A percentile compares a stretch with the other conserved stretches of the same genome.
Evolutionary conservation across 352 stramenopile species (phyloP).

Genomic region (Phytophthora fragariaefolia): DNA sequence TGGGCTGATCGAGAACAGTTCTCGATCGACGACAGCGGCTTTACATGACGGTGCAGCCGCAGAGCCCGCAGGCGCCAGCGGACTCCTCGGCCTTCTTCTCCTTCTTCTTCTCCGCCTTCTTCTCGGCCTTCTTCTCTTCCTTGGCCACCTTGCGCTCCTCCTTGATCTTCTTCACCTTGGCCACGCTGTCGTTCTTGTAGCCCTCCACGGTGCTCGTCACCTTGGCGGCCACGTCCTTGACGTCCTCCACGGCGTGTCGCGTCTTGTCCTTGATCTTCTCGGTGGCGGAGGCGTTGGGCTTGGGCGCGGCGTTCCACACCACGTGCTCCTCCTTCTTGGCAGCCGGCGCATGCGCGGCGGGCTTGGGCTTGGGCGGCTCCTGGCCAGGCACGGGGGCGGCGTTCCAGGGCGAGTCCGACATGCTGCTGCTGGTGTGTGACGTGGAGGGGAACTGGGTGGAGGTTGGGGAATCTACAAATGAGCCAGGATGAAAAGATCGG

Average conservation of each 20-base stretch:
- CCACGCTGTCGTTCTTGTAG: slow-evolving; percentile 78
- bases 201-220: slow-evolving; percentile 57
- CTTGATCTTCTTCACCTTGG: slow-evolving; percentile 64
- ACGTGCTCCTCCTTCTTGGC: slow-evolving; percentile 54
- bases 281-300: slow-evolving; percentile 39
- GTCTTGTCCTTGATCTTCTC: slow-evolving; percentile 61
- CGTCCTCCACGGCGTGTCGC: slow-evolving; percentile 46
- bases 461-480: slow-evolving; percentile 41
- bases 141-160: slow-evolving; percentile 56
- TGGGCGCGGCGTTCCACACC: slow-evolving; percentile 48
- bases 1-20: not conserved
- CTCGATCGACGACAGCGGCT: not conserved
- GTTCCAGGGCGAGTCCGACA: slow-evolving; percentile 59
- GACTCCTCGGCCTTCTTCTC: slow-evolving; percentile 54
- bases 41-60: slow-evolving; percentile 74
- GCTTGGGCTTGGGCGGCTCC: slow-evolving; percentile 32
- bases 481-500: slow-evolving; percentile 35
- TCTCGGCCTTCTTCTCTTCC: slow-evolving; percentile 49
- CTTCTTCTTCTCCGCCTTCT: slow-evolving; percentile 43
- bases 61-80: slow-evolving; percentile 56
- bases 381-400: slow-evolving; percentile 46
- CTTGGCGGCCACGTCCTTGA: slow-evolving; percentile 52
- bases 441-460: not conserved
- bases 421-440: slow-evolving; percentile 4
- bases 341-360: slow-evolving; percentile 26